A percentile compares a stretch with the other conserved stretches of the same genome.
phyloP scores from a whole-genome alignment of 2,329 filamentous ascomycete genomes.

The Pseudogymnoascus sp. region DNA sequence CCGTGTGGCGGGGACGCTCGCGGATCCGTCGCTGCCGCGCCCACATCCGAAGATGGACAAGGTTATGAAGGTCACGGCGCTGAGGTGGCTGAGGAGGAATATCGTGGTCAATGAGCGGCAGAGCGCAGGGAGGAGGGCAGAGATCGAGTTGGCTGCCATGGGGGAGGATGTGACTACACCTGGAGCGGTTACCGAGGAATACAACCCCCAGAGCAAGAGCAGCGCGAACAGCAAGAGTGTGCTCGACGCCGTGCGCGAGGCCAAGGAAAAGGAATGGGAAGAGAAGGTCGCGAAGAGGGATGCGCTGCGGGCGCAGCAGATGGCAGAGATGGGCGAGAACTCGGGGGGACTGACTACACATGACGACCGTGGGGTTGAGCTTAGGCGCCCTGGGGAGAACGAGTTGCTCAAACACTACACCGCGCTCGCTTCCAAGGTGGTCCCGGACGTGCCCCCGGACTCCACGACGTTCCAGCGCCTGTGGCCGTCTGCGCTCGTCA shows the following conservation, averaged over 20 bases:
- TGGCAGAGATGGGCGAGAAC: slow-evolving; percentile 35
- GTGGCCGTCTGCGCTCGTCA: slow-evolving; percentile 44
- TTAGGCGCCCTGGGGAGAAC: slow-evolving; percentile 22
- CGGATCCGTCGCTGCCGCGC: slow-evolving; percentile 43
- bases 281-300: slow-evolving; percentile 37
- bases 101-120: slow-evolving; percentile 51
- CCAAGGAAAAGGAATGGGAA: slow-evolving; percentile 37
- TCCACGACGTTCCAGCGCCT: slow-evolving; percentile 47
- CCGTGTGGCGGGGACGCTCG: slow-evolving; percentile 54
- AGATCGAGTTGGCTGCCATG: slow-evolving; percentile 47
- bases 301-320: slow-evolving; percentile 37
- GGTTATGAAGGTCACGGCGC: slow-evolving; percentile 37
- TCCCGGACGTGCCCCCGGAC: slow-evolving; percentile 43
- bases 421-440: slow-evolving; percentile 38
- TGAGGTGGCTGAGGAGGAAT: slow-evolving; percentile 47
- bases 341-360: slow-evolving; percentile 18
- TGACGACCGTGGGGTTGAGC: slow-evolving; percentile 18
- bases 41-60: slow-evolving; percentile 9
- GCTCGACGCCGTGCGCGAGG: slow-evolving; percentile 50
- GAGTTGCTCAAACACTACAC: slow-evolving; percentile 24
- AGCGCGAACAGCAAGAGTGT: slow-evolving; percentile 51
- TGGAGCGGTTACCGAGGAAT: slow-evolving; percentile 13
- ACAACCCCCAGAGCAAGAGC: slow-evolving; percentile 23
- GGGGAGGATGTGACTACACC: slow-evolving; percentile 19
- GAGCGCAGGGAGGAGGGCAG: slow-evolving; percentile 53